These are phyloP conservation scores for Limonium bicolor DNA, from an alignment of 148 eudicot species.

Conservation along the genomic window DNA sequence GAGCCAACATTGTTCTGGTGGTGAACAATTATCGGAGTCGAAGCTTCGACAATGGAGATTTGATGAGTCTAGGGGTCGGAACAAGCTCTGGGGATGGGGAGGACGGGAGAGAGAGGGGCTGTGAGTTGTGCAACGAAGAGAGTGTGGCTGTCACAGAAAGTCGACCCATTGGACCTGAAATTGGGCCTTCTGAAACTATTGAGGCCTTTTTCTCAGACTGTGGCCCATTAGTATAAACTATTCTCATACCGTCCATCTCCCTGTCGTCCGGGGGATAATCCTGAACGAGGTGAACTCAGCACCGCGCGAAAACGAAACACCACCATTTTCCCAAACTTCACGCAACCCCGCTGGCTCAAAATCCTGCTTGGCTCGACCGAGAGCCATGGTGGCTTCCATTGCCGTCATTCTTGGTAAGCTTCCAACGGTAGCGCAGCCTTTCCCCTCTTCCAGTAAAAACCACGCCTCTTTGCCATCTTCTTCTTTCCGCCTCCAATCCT, in stretches of 20 bases:
- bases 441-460: conserved; percentile 3
- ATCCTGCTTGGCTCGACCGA: too few relatives aligned
- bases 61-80: conserved; percentile 4
- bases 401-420: background rate
- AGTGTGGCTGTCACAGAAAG: conserved; percentile 17
- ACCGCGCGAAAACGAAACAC: too few relatives aligned
- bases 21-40: conserved; percentile 1
- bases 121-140: background rate
- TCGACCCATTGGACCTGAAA: background rate
- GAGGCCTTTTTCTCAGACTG: too few relatives aligned
- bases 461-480: background rate
- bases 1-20: conserved; percentile 50
- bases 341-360: too few relatives aligned
- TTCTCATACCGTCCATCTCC: too few relatives aligned
- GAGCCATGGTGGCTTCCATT: conserved; percentile 13
- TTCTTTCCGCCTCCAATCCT: conserved; percentile 7
- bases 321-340: too few relatives aligned
- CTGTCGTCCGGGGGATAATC: too few relatives aligned
- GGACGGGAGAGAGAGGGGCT: conserved; percentile 6
- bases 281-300: too few relatives aligned
- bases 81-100: conserved; percentile 5
- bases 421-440: conserved; percentile 2
- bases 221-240: too few relatives aligned
- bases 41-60: conserved; percentile 20
- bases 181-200: conserved; percentile 2